Evolutionary conservation across 495 filamentous ascomycete genomes (phyloP).

Genomic region (Penicillium atrosanguineum): DNA sequence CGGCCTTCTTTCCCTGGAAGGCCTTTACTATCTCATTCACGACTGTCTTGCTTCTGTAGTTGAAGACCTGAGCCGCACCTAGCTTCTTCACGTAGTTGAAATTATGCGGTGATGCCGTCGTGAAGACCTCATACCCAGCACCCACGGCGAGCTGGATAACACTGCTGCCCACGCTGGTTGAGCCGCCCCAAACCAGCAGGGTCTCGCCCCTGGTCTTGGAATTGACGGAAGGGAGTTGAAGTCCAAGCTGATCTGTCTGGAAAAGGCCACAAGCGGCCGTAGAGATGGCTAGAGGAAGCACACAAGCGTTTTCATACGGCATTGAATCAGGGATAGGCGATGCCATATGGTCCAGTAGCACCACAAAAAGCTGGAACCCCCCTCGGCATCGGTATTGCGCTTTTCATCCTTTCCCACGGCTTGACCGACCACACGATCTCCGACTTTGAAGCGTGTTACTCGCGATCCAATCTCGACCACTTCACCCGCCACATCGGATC

Average conservation of each 20-base stretch:
- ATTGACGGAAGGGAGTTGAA: conserved; percentile 2
- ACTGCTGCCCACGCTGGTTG: conserved; percentile 55
- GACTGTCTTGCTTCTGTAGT: conserved; percentile 48
- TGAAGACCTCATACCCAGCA: conserved; percentile 57
- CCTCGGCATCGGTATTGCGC: conserved; percentile 17
- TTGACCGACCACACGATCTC: conserved; percentile 44
- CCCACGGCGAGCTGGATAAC: conserved; percentile 61
- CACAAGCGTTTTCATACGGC: conserved; percentile 43
- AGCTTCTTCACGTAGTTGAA: conserved; percentile 49
- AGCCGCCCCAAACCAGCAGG: conserved; percentile 47
- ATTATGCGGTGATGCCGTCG: conserved; percentile 54
- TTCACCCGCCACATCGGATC: neutral
- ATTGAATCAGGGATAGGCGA: conserved; percentile 44
- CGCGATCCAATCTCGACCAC: neutral
- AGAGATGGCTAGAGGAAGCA: conserved; percentile 15
- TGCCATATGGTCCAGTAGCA: conserved; percentile 29
- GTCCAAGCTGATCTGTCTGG: conserved; percentile 15
- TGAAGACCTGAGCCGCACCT: conserved; percentile 56
- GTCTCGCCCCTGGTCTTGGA: conserved; percentile 30
- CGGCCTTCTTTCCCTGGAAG: neutral
- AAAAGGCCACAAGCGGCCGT: conserved; percentile 19
- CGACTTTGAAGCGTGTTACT: conserved; percentile 30
- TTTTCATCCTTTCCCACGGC: conserved; percentile 5
- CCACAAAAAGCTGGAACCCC: conserved; percentile 48
- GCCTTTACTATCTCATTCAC: conserved; percentile 23